Evolutionary conservation across 169 alveolate genomes (phyloP).

Genomic region (Miamiensis avidus): DNA sequence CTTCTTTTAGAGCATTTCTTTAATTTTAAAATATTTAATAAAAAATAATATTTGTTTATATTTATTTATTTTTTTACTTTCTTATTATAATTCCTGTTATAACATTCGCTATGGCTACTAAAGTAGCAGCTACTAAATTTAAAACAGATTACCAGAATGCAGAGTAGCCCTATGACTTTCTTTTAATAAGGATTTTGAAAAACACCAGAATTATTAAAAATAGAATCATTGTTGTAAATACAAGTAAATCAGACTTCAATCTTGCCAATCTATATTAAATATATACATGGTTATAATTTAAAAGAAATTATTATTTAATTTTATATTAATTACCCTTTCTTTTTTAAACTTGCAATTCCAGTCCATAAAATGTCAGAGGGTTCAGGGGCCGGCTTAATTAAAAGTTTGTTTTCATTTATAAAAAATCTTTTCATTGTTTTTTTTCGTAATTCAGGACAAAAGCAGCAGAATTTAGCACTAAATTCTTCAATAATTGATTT

Average conservation of each 20-base stretch:
- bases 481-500: neutral
- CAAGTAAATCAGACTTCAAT: neutral
- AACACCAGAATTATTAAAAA: neutral
- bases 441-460: neutral
- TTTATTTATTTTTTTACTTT: neutral
- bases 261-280: neutral
- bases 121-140: neutral
- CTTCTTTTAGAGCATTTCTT: neutral
- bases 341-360: neutral
- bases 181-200: neutral
- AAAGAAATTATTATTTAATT: too few species aligned
- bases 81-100: neutral
- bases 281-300: too few species aligned
- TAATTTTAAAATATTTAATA: too few species aligned
- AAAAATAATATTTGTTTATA: too few species aligned
- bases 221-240: neutral
- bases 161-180: neutral
- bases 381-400: slow-evolving; percentile 30
- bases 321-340: neutral
- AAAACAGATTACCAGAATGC: neutral
- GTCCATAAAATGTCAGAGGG: slow-evolving; percentile 37
- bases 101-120: neutral
- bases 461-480: neutral
- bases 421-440: neutral
- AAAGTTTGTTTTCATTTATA: neutral